Evolutionary conservation across 2,329 filamentous ascomycete genomes (phyloP).

Genomic region (Fusarium proliferatum): DNA sequence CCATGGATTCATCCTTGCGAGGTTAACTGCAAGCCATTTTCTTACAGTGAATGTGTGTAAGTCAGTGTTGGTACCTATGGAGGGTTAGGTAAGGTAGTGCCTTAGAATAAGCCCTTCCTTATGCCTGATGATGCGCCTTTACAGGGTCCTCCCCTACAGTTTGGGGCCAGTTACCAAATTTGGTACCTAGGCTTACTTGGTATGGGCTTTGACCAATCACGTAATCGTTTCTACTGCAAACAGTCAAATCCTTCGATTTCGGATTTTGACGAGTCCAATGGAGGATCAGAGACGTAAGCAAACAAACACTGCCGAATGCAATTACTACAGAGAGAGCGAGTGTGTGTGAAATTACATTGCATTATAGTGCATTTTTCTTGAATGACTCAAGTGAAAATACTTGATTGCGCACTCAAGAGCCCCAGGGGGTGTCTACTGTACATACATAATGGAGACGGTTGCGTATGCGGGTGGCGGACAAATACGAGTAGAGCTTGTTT

Average conservation of each 20-base stretch:
- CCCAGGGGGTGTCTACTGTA: not conserved
- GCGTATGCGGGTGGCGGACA: constrained; percentile 34
- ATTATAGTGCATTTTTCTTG: not conserved
- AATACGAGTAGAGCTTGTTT: constrained; percentile 28
- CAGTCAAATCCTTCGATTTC: constrained; percentile 9
- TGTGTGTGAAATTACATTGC: not conserved
- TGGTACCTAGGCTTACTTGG: constrained; percentile 29
- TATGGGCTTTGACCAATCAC: constrained; percentile 1
- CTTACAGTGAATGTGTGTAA: not conserved
- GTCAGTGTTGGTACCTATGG: not conserved
- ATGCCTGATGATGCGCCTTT: constrained; percentile 34
- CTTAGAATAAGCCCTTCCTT: not conserved
- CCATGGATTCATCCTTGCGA: not conserved
- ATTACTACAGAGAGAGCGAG: too few relatives aligned
- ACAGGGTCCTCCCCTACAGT: constrained; percentile 23
- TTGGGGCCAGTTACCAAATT: constrained; percentile 21
- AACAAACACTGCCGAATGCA: not conserved
- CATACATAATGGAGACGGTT: constrained; percentile 20
- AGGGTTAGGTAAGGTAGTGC: too few relatives aligned
- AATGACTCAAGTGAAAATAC: constrained; percentile 16
- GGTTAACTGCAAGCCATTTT: not conserved
- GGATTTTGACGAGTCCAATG: not conserved
- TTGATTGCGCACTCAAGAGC: not conserved
- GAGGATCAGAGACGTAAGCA: constrained; percentile 4
- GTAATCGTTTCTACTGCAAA: not conserved